phyloP scores from a whole-genome alignment of 208 protist genomes.

The Trypanosoma scelopori region DNA sequence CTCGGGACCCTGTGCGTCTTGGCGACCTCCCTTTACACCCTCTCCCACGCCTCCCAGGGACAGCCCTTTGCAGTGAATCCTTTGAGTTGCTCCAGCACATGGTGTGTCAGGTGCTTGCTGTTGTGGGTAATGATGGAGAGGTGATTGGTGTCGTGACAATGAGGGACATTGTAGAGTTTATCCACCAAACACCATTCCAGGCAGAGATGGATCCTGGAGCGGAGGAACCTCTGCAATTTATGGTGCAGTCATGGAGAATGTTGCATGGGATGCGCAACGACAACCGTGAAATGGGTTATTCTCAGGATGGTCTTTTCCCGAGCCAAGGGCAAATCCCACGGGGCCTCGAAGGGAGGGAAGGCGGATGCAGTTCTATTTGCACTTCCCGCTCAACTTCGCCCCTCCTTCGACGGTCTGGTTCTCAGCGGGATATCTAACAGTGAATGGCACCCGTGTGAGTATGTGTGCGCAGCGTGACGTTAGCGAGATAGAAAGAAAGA shows the following conservation, averaged over 20 bases:
- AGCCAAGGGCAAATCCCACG: not conserved
- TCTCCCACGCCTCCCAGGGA: slow-evolving; percentile 40
- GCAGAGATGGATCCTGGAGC: slow-evolving; percentile 56
- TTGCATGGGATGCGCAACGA: slow-evolving; percentile 40
- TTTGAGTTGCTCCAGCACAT: slow-evolving; percentile 48
- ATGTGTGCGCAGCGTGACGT: too few relatives aligned
- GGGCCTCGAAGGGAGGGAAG: not conserved
- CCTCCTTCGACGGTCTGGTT: slow-evolving; percentile 2
- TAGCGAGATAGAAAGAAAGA: too few relatives aligned
- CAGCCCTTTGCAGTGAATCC: slow-evolving; percentile 44
- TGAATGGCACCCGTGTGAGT: not conserved
- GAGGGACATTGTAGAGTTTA: slow-evolving; percentile 50
- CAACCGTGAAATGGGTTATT: not conserved
- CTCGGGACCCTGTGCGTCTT: slow-evolving; percentile 37
- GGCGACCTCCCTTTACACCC: slow-evolving; percentile 49
- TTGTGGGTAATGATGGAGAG: slow-evolving; percentile 31
- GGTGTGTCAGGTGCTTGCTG: slow-evolving; percentile 38
- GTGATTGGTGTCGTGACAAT: slow-evolving; percentile 59
- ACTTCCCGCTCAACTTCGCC: slow-evolving; percentile 9
- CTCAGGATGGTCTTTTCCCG: not conserved
- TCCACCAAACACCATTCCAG: slow-evolving; percentile 63
- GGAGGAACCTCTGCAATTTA: slow-evolving; percentile 47
- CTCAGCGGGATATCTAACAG: not conserved
- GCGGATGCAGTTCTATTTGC: not conserved
- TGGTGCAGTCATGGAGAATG: slow-evolving; percentile 52